These are phyloP conservation scores for Mycena indigotica DNA, from an alignment of 768 basidiomycete genomes.

Conservation along the genomic window DNA sequence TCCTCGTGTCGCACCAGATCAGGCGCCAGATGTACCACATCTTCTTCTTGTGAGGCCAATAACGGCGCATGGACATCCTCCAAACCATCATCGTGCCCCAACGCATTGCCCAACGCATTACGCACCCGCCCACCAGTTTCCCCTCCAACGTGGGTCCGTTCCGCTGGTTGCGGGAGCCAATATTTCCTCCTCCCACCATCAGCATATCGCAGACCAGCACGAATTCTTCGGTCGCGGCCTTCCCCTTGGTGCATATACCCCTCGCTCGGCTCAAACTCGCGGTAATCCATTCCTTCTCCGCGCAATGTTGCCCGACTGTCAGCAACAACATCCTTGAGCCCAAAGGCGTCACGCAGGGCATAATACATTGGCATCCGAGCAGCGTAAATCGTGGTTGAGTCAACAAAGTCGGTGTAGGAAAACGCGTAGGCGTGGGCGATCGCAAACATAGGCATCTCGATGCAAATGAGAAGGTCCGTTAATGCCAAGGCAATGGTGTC, in stretches of 20 bases:
- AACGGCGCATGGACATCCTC: slow-evolving; percentile 78
- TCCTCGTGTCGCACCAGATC: slow-evolving; percentile 47
- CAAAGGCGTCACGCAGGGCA: slow-evolving; percentile 88
- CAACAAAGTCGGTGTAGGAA: slow-evolving; percentile 85
- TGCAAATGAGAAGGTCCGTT: slow-evolving; percentile 88
- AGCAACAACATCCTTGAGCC: slow-evolving; percentile 81
- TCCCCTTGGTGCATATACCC: slow-evolving; percentile 89
- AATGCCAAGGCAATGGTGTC: slow-evolving; percentile 76
- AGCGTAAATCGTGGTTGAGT: slow-evolving; percentile 55
- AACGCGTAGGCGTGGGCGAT: slow-evolving; percentile 96
- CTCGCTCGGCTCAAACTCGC: slow-evolving; percentile 94
- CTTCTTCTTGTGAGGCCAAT: slow-evolving; percentile 60
- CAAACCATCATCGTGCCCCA: slow-evolving; percentile 41
- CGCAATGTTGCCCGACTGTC: slow-evolving; percentile 81
- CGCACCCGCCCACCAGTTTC: slow-evolving; percentile 39
- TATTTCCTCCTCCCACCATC: slow-evolving; percentile 93
- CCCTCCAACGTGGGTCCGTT: slow-evolving; percentile 38
- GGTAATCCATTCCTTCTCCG: slow-evolving; percentile 93
- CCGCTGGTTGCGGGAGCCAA: slow-evolving; percentile 80
- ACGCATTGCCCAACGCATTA: slow-evolving; percentile 41
- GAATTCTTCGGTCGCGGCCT: slow-evolving; percentile 83
- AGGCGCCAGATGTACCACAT: slow-evolving; percentile 65
- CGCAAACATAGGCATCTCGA: slow-evolving; percentile 98
- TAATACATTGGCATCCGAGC: slow-evolving; percentile 89
- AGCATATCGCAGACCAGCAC: slow-evolving; percentile 89